Conservation (phyloP, 768 basidiomycete species). For the Russula sp. region DNA sequence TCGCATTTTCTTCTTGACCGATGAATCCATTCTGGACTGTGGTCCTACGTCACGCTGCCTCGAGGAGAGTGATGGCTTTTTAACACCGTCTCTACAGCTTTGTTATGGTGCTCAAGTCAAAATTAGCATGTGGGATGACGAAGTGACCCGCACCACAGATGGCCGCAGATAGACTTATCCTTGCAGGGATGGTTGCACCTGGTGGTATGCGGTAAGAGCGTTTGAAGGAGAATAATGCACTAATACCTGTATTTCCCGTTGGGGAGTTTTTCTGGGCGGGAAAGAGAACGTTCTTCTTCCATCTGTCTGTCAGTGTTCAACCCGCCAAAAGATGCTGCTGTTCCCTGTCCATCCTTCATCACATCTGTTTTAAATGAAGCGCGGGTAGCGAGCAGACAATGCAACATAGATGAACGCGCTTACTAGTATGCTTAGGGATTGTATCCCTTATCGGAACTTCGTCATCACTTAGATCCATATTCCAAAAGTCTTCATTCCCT, state of each 20-base stretch:
- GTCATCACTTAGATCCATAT: slow-evolving; percentile 42
- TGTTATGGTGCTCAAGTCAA: background rate
- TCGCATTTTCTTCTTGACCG: slow-evolving; percentile 11
- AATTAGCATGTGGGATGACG: background rate
- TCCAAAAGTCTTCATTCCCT: slow-evolving; percentile 67
- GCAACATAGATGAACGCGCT: slow-evolving; percentile 2
- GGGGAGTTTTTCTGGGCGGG: slow-evolving; percentile 43
- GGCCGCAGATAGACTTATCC: slow-evolving; percentile 70
- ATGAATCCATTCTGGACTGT: background rate
- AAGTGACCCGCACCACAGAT: slow-evolving; percentile 56
- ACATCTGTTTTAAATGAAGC: background rate
- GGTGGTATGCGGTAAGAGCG: background rate
- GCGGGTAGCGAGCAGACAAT: background rate
- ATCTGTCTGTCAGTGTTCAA: background rate
- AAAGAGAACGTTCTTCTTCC: background rate
- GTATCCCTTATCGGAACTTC: slow-evolving; percentile 34
- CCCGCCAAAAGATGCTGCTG: background rate
- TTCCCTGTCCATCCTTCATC: background rate
- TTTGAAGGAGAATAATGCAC: background rate
- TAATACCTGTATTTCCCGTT: slow-evolving; percentile 60
- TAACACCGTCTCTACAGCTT: slow-evolving; percentile 72
- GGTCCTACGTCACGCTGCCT: slow-evolving; percentile 36
- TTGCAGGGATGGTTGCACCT: slow-evolving; percentile 83
- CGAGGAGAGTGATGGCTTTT: slow-evolving; percentile 46
- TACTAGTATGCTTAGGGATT: slow-evolving; percentile 37